Base-by-base conservation (phyloP, 1,284 basidiomycete genomes). In the Heterobasidion parviporum region DNA sequence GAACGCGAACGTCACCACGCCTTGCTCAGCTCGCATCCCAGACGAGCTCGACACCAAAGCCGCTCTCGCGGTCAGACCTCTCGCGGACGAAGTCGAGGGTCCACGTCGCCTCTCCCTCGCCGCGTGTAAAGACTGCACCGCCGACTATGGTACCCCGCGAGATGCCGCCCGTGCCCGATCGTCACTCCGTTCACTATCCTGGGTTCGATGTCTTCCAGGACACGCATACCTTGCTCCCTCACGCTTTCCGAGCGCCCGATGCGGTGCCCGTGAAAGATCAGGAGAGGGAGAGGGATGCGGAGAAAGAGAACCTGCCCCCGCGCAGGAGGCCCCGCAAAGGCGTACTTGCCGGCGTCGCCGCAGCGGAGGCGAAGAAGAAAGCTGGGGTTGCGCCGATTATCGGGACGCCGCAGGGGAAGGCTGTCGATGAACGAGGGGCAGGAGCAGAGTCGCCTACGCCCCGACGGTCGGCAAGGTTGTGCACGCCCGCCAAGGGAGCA, bases 171-270 rank as follows among this genome's bases (percentile, higher is more conserved):
- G 72, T 71, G 20, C 67, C 71, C 46, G 77, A 85, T 63, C 77
- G 77, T 7, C 74, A 78, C 51, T 87, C 85, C 9, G 71, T 76
- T 38, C 88, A 89, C 63, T 87, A 87, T 65, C 87, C 87, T 8
- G 87, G 87, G 15, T 90, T 90, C 62, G 69, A 74, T 54, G 74
- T 89, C 48, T 76, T 79, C 65, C 76, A 71, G 60, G 86, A 89
- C 64, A 63, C 72, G 10, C 72, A 78, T 62, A 66, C 72, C 54
- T 53, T 18, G 12, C 16, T 48, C 18, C 16, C n/a, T 16, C 7
- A 8, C 46, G 16, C 46, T 14, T 32, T 10, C 26, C 12, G 46
- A 10, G 18, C 14, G 15, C 18, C 7, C 38, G 2, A 41, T 41
- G n/a, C 38, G 12, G 38, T 6, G n/a, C n/a, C n/a, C n/a, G 3